phyloP scores from a whole-genome alignment of 306 rosid species.

The Cucumis melo region DNA sequence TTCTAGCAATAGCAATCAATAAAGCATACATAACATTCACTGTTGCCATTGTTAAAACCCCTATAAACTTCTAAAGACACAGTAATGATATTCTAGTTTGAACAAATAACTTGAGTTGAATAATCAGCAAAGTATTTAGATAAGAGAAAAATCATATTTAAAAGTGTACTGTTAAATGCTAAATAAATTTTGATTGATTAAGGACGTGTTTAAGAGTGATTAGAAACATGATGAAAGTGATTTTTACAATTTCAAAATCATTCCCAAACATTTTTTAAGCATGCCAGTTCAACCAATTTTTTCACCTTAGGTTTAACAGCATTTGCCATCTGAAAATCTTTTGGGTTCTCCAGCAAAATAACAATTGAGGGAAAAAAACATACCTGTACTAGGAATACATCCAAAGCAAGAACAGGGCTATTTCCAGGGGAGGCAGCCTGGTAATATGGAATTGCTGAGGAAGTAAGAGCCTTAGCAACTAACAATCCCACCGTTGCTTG shows the following conservation, averaged over 20 bases:
- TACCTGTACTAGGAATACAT: slow-evolving; percentile 97
- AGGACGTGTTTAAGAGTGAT: too few species aligned
- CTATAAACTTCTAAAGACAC: neutral
- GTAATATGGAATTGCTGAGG: slow-evolving; percentile 77
- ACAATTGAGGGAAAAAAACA: neutral
- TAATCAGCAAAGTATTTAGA: too few species aligned
- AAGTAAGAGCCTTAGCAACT: slow-evolving; percentile 94
- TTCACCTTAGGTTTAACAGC: neutral
- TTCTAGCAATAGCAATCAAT: neutral
- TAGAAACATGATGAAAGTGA: too few species aligned
- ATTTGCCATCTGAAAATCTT: neutral
- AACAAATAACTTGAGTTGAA: too few species aligned
- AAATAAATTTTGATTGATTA: too few species aligned
- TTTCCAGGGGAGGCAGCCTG: slow-evolving; percentile 74
- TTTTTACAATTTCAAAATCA: too few species aligned
- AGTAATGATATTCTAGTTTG: too few species aligned
- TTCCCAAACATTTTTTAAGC: neutral
- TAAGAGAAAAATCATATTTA: too few species aligned
- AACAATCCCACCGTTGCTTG: slow-evolving; percentile 88
- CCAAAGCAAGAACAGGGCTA: slow-evolving; percentile 91
- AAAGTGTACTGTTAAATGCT: too few species aligned
- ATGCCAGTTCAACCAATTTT: neutral
- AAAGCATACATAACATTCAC: neutral
- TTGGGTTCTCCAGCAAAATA: neutral
- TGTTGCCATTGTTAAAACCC: neutral